Evolutionary conservation across 768 basidiomycete species (phyloP), one percentile per base, ranked within the genome.

Genomic region (Cubamyces sp.): DNA sequence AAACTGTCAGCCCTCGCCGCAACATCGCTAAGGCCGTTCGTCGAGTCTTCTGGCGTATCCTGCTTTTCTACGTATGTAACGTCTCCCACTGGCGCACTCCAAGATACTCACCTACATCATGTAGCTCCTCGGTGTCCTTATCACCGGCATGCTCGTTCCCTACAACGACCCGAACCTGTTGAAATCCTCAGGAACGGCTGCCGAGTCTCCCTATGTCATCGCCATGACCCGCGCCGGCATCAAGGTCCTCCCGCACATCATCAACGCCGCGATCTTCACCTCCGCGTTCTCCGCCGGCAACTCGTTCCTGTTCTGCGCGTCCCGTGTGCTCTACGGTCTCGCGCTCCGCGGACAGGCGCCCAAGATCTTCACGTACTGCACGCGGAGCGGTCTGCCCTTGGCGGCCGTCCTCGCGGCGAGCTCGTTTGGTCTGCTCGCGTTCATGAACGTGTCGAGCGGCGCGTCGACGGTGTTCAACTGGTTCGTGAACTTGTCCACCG

Each of bases 171-270:
- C 73, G 0, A 70, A 74, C 12, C 76, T 92, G 43, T 78, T 88
- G 43, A 70, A 75, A 57, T 62, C 77, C 74, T 70, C 78, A 26
- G 84, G 85, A 52, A 90, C 83, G 47, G 92, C 91, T n/a, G 84
- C 87, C 0, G 73, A 87, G 54, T 92, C 91, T 3, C 93, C 93
- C 3, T 96, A 91, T 74, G 92, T 94, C 57, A 88, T 94, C 64
- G 92, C 91, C 19, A 86, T 94, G 66, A 81, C 76, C 47, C 80
- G 82, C 42, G 87, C 90, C 0, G 89, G 91, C 12, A 83, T 92
- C 70, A 86, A 83, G 76, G 85, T 68, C 39, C 65, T 72, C 39
- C 73, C 70, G 12, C 54, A 68, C 57, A 82, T 93, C 68, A 81
- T 93, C 73, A 93, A 93, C 69, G 90, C 84, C 12, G 79, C 78